A percentile compares a stretch with the other conserved stretches of the same genome.
phyloP scores from a whole-genome alignment of 495 filamentous ascomycete species.

The Podospora australis region DNA sequence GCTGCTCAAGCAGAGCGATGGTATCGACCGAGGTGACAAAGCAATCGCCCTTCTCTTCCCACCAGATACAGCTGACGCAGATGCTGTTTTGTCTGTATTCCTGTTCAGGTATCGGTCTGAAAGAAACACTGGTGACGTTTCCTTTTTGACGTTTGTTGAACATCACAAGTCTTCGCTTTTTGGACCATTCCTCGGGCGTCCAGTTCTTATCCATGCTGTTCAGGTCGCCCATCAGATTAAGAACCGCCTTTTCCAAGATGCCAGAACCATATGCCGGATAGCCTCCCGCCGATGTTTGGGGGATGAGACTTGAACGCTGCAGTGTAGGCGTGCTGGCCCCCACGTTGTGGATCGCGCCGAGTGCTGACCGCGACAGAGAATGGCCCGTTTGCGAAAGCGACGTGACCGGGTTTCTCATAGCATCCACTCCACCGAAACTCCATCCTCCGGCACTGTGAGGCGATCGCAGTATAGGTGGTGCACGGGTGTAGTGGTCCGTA shows the following conservation, averaged over 20 bases:
- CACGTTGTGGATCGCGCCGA: no score
- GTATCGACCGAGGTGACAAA: slow-evolving; percentile 96
- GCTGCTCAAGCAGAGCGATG: slow-evolving; percentile 81
- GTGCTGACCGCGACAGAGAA: no score
- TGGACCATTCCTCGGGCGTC: slow-evolving; percentile 70
- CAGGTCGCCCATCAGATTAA: slow-evolving; percentile 81
- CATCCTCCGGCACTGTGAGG: slow-evolving; percentile 31
- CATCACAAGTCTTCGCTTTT: slow-evolving; percentile 73
- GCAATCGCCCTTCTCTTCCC: slow-evolving; percentile 83
- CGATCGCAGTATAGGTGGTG: slow-evolving; percentile 40
- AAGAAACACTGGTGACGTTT: slow-evolving; percentile 63
- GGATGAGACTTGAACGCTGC: no score
- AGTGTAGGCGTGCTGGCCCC: no score
- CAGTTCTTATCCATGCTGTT: slow-evolving; percentile 71
- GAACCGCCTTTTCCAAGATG: slow-evolving; percentile 71
- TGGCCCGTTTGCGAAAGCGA: no score
- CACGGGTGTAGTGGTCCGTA: slow-evolving; percentile 39
- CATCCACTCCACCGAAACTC: not conserved
- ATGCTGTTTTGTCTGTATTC: slow-evolving; percentile 69
- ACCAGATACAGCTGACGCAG: slow-evolving; percentile 87
- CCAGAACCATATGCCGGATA: slow-evolving; percentile 26
- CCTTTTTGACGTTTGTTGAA: slow-evolving; percentile 76
- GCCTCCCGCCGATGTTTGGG: no score
- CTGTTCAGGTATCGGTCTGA: slow-evolving; percentile 62
- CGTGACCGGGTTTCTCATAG: no score